Evolutionary conservation across 2,329 filamentous ascomycete species (phyloP).

Genomic region (Aspergillus oerlinghausenensis): DNA sequence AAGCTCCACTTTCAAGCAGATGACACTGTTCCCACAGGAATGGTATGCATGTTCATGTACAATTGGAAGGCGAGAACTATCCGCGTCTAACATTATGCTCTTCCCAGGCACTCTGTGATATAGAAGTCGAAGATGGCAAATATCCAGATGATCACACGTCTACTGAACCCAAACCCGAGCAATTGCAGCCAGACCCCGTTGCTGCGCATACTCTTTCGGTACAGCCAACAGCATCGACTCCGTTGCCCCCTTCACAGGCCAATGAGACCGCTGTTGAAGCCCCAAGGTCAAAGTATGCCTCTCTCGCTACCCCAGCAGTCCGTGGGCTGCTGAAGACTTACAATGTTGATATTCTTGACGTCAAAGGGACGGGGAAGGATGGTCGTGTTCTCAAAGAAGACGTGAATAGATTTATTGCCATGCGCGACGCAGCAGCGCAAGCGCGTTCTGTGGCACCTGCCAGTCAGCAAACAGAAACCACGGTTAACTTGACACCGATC

Average conservation of each 20-base stretch:
- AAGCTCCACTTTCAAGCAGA: constrained; percentile 93
- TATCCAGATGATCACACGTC: constrained; percentile 53
- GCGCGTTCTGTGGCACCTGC: constrained; percentile 34
- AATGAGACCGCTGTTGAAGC: constrained; percentile 6
- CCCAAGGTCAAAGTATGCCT: constrained; percentile 58
- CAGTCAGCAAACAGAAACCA: constrained; percentile 60
- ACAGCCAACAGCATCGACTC: constrained; percentile 11
- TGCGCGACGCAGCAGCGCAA: constrained; percentile 39
- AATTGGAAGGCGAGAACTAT: no score
- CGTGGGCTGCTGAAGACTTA: constrained; percentile 79
- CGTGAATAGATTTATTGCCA: constrained; percentile 66
- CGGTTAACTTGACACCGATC: constrained; percentile 66
- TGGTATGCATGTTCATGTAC: constrained; percentile 34
- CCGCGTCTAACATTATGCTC: constrained; percentile 7
- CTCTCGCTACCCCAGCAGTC: constrained; percentile 86
- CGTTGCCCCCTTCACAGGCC: constrained; percentile 2
- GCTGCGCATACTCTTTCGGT: constrained; percentile 11
- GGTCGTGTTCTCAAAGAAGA: constrained; percentile 92
- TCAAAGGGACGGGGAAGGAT: constrained; percentile 82
- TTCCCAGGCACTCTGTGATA: constrained; percentile 76
- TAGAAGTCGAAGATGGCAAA: constrained; percentile 79
- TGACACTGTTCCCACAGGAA: constrained; percentile 92
- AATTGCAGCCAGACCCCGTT: constrained; percentile 16
- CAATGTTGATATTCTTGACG: constrained; percentile 69
- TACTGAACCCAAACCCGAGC: constrained; percentile 22